Evolutionary conservation across 306 rosid genomes (phyloP), one percentile per base, ranked within the genome.

Genomic region (Comarum palustre): DNA sequence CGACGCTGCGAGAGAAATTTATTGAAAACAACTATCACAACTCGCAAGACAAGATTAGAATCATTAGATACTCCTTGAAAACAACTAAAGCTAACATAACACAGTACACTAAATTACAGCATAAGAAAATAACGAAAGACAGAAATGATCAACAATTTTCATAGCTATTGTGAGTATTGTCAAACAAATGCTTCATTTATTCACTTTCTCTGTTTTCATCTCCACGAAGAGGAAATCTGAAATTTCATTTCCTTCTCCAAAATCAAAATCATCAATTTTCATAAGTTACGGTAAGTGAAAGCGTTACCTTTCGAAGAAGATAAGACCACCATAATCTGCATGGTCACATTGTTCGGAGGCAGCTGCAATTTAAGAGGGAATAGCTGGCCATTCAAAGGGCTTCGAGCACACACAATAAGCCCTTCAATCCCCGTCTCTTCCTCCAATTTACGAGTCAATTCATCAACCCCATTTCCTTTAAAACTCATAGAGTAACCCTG

Each of bases 361-460:
- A 94, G 96, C 81, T 91, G 95, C 89, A 94, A 82, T 25, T 90
- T 92, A 80, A 94, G 97, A 43, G 98, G 98, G 71, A 66, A 81
- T 5, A 94, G 88, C 76, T 85, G 87, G 36, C 88, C 85, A 76
- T 89, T 91, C 84, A 94, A 74, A 73, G 96, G 98, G 77, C 88
- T 93, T 8, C 86, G 75, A 80, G 51, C 78, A 61, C 98, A 94
- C 19, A 94, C 93, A 31, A 91, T 78, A 43, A 91, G 68, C 24
- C 87, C 97, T 13, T 82, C 87, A 60, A 91, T 68, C 22, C 96
- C 97, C 2, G 91, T 94, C 66, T 88, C 96, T 76, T 94, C 95
- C 87, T 84, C 89, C 73, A 94, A 61, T 61, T 88, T 91, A 43
- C 77, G 88, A 43, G 87, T 85, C 85, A 94, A 57, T 64, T 89